Evolutionary conservation across 2,329 filamentous ascomycete genomes (phyloP), one percentile per base, ranked within the genome.

Genomic region (Septoria petroselini): DNA sequence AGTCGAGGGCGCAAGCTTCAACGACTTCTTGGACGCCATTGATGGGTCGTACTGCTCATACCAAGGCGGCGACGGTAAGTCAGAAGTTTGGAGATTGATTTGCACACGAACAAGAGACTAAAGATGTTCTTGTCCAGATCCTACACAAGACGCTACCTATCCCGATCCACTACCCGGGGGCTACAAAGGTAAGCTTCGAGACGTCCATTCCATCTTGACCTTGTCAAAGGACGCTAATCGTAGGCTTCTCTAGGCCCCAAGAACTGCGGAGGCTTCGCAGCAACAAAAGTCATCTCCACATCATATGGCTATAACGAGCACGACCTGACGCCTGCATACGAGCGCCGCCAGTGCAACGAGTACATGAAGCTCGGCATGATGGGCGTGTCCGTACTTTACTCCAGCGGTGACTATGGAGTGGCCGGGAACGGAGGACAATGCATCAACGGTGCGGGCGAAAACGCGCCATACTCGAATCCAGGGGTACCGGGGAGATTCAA

Each of bases 351-450:
- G 63, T 81, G 78, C 60, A 65, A 70, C 48, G 77, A 80, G 67
- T 80, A 77, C 63, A 73, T 80, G 72, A 81, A 81, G 67, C 72
- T 81, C 2, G 77, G 74, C 14, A 15, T 76, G 70, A 57, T 72
- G 71, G 49, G 54, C 15, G 70, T 78, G 8, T 73, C 73, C 1
- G 65, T 81, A 12, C 52, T 80, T 27, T 77, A 75, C 57, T 74
- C 76, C 1, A 74, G 71, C 2, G 76, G 76, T n/a, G 76, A 79
- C 61, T 71, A 64, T 43, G 66, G 67, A 31, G 67, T 69, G 6
- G 65, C 64, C n/a, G 46, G 46, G 25, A 59, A 67, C 31, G 38
- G 11, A 11, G 46, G 46, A 14, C 50, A 53, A 41, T 59, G 57
- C 40, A 55, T 57, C 27, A 35, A 53, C n/a, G 48, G 51, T 15